Conservation (phyloP, 768 basidiomycete genomes). For the Leucogyrophana mollusca region DNA sequence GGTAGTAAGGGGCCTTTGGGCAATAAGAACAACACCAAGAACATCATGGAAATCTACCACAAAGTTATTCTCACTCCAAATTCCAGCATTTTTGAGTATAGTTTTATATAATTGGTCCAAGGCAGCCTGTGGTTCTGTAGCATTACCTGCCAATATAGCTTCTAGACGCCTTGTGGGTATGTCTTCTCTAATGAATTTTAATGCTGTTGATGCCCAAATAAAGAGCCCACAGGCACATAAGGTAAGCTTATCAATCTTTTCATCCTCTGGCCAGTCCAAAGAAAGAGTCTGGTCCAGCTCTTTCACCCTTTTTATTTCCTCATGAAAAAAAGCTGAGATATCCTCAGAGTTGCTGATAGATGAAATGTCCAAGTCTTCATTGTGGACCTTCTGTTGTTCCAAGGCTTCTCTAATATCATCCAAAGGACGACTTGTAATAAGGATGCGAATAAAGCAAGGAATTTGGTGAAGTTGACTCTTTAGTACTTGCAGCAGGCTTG, state of each 20-base stretch:
- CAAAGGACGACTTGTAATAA: constrained; percentile 12
- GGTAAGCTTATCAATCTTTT: constrained; percentile 12
- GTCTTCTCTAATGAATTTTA: neutral
- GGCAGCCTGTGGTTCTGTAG: constrained; percentile 25
- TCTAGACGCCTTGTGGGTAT: neutral
- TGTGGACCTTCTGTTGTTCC: too few relatives aligned
- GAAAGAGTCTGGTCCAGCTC: too few relatives aligned
- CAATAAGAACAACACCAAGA: constrained; percentile 28
- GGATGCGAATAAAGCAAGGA: constrained; percentile 10
- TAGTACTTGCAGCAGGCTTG: too few relatives aligned
- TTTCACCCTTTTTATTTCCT: too few relatives aligned
- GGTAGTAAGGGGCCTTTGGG: constrained; percentile 24
- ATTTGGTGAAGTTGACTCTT: neutral
- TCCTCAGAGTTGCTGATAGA: constrained; percentile 25
- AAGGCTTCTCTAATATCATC: constrained; percentile 7
- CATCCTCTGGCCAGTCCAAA: constrained; percentile 28
- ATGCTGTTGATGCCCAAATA: too few relatives aligned
- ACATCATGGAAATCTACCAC: constrained; percentile 30
- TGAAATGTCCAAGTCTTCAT: too few relatives aligned
- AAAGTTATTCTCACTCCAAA: constrained; percentile 28
- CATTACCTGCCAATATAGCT: too few relatives aligned
- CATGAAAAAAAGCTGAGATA: too few relatives aligned
- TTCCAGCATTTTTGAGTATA: constrained; percentile 28
- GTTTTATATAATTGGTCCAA: constrained; percentile 29
- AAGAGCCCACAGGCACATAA: constrained; percentile 30